Evolutionary conservation across 495 filamentous ascomycete species (phyloP).

Genomic region (Annulohypoxylon bovei): DNA sequence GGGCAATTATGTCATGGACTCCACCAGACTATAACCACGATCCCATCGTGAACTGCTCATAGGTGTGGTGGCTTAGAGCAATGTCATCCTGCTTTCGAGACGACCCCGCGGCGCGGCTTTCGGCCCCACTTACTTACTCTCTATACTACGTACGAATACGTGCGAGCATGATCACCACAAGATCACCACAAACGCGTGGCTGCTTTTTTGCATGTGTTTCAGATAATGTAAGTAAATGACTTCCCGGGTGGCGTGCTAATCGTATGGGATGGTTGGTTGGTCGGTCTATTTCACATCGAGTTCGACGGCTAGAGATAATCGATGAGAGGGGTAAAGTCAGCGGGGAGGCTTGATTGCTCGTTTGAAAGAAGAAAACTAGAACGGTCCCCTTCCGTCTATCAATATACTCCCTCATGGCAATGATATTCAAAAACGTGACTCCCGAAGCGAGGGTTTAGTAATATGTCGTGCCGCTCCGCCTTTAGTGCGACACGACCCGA

Average conservation of each 20-base stretch:
- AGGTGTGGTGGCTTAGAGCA: constrained; percentile 9
- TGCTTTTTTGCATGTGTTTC: constrained; percentile 39
- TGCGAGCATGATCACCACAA: constrained; percentile 30
- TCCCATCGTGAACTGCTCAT: constrained; percentile 24
- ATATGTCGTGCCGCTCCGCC: constrained; percentile 25
- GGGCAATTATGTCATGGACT: constrained; percentile 39
- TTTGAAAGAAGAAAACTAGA: constrained; percentile 28
- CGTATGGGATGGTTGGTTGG: constrained; percentile 1
- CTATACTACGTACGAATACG: constrained; percentile 8
- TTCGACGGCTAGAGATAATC: constrained; percentile 14
- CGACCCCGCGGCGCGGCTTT: constrained; percentile 19
- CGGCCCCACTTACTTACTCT: constrained; percentile 8
- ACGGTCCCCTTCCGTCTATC: constrained; percentile 19
- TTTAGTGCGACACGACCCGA: constrained; percentile 27
- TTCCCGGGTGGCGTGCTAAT: constrained; percentile 25
- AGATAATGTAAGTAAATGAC: constrained; percentile 12
- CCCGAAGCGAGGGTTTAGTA: constrained; percentile 13
- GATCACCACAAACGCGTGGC: constrained; percentile 26
- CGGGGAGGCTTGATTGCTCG: constrained; percentile 8
- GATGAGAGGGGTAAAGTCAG: constrained; percentile 34
- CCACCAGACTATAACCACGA: constrained; percentile 18
- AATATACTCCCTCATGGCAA: constrained; percentile 23
- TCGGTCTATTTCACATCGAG: constrained; percentile 8
- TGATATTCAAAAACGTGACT: constrained; percentile 26
- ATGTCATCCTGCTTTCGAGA: constrained; percentile 36